Conservation (phyloP, 2,329 filamentous ascomycete genomes). For the Iodosphaeria phyllophila region DNA sequence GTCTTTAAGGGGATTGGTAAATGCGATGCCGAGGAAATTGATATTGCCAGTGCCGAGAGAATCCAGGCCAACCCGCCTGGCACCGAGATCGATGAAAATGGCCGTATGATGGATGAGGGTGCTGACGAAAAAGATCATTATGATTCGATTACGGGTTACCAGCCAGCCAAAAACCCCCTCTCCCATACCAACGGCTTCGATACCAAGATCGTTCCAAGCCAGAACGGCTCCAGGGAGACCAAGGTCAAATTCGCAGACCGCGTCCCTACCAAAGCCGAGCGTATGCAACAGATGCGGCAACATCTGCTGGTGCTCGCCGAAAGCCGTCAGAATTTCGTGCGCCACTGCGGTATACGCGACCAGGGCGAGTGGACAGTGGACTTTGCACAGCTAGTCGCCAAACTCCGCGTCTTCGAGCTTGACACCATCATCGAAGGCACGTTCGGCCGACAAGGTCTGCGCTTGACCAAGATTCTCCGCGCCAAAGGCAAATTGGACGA, state of each 20-base stretch:
- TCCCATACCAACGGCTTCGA: slow-evolving; percentile 12
- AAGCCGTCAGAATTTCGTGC: slow-evolving; percentile 49
- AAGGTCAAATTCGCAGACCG: slow-evolving; percentile 35
- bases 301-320: slow-evolving; percentile 58
- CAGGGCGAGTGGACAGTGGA: slow-evolving; percentile 69
- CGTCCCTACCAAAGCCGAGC: slow-evolving; percentile 19
- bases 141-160: slow-evolving; percentile 5
- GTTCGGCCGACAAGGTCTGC: slow-evolving; percentile 59
- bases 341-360: slow-evolving; percentile 42
- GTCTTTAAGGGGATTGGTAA: slow-evolving; percentile 39
- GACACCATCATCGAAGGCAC: slow-evolving; percentile 65
- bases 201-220: slow-evolving; percentile 3
- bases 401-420: slow-evolving; percentile 58
- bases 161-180: slow-evolving; percentile 3
- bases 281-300: slow-evolving; percentile 43
- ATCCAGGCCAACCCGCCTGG: slow-evolving; percentile 19
- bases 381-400: slow-evolving; percentile 52
- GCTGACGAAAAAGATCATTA: slow-evolving; percentile 19
- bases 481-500: slow-evolving; percentile 90
- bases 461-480: slow-evolving; percentile 69
- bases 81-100: slow-evolving; percentile 10
- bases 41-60: slow-evolving; percentile 28
- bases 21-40: slow-evolving; percentile 16
- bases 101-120: slow-evolving; percentile 7
- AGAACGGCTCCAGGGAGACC: slow-evolving; percentile 13